A percentile compares a stretch with the other conserved stretches of the same genome.
Evolutionary conservation across 2,329 filamentous ascomycete species (phyloP).

Genomic region (Dactylonectria estremocensis): DNA sequence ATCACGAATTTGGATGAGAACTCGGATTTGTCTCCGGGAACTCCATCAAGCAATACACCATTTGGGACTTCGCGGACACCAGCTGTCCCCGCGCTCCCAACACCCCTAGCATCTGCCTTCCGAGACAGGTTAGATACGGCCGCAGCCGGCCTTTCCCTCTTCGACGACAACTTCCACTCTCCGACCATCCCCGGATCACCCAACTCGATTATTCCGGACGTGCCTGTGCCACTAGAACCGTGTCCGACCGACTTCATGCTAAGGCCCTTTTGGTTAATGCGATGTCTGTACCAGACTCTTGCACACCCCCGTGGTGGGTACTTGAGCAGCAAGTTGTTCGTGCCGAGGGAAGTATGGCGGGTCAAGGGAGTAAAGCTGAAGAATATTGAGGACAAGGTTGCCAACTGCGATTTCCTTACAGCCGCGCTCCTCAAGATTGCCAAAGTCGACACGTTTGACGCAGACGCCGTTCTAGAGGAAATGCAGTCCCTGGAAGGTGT

Average conservation of each 20-base stretch:
- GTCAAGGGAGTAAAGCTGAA: constrained; percentile 95
- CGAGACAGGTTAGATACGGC: constrained; percentile 70
- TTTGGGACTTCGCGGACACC: constrained; percentile 70
- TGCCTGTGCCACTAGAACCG: constrained; percentile 86
- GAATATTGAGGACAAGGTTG: constrained; percentile 92
- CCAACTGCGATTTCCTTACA: constrained; percentile 91
- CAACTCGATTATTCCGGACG: constrained; percentile 72
- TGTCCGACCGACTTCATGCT: constrained; percentile 91
- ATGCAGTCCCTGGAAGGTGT: constrained; percentile 91
- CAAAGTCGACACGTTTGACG: constrained; percentile 89
- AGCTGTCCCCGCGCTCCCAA: constrained; percentile 74
- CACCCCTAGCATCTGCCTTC: constrained; percentile 76
- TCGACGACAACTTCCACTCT: constrained; percentile 87
- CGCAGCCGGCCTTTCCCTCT: constrained; percentile 80
- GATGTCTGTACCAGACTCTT: constrained; percentile 92
- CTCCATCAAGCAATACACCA: constrained; percentile 76
- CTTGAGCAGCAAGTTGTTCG: constrained; percentile 90
- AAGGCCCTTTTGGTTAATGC: constrained; percentile 98
- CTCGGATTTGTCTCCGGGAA: constrained; percentile 79
- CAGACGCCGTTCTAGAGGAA: constrained; percentile 92
- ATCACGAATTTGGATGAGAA: constrained; percentile 72
- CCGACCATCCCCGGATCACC: constrained; percentile 75
- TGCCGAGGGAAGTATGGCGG: constrained; percentile 93
- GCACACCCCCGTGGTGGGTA: constrained; percentile 94
- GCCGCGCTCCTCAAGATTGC: constrained; percentile 88